Conservation (phyloP, 1,139 yeast genomes). For the Schizosaccharomyces versatilis region DNA sequence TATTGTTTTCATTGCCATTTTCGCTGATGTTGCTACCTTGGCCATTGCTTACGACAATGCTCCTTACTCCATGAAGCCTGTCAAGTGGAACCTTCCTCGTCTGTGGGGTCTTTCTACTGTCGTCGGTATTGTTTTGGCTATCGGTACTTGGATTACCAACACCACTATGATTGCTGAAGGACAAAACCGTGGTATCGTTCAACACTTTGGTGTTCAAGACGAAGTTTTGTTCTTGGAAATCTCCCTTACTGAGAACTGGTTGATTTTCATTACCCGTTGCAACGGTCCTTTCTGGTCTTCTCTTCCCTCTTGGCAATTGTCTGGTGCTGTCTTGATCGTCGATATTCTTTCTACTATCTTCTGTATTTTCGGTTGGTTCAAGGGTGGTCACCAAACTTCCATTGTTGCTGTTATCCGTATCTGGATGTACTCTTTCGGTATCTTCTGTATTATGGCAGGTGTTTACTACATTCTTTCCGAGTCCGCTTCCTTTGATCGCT, state of each 20-base stretch:
- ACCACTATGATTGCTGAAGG: conserved; percentile 35
- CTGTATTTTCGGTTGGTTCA: conserved; percentile 52
- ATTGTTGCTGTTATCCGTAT: conserved; percentile 45
- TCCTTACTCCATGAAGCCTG: conserved; percentile 91
- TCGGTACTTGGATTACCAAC: conserved; percentile 54
- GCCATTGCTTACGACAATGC: conserved; percentile 72
- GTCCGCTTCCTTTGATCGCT: conserved; percentile 70
- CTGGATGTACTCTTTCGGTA: conserved; percentile 50
- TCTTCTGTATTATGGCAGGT: conserved; percentile 50
- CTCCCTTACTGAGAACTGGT: conserved; percentile 59
- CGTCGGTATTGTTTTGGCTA: conserved; percentile 42
- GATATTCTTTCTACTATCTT: conserved; percentile 50
- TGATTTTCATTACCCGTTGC: conserved; percentile 57
- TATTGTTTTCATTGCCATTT: conserved; percentile 52
- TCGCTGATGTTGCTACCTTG: conserved; percentile 57
- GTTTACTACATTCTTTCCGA: conserved; percentile 51
- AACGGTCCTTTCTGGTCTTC: conserved; percentile 62
- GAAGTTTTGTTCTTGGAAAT: conserved; percentile 52
- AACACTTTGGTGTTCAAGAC: conserved; percentile 50
- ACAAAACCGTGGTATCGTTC: conserved; percentile 38
- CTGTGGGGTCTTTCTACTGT: conserved; percentile 58
- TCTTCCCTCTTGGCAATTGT: conserved; percentile 50
- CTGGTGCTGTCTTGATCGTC: conserved; percentile 46
- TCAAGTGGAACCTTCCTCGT: conserved; percentile 90
- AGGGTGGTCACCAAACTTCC: conserved; percentile 41